Conservation (phyloP, 176 grass and related monocot species). For the Oryza punctata region DNA sequence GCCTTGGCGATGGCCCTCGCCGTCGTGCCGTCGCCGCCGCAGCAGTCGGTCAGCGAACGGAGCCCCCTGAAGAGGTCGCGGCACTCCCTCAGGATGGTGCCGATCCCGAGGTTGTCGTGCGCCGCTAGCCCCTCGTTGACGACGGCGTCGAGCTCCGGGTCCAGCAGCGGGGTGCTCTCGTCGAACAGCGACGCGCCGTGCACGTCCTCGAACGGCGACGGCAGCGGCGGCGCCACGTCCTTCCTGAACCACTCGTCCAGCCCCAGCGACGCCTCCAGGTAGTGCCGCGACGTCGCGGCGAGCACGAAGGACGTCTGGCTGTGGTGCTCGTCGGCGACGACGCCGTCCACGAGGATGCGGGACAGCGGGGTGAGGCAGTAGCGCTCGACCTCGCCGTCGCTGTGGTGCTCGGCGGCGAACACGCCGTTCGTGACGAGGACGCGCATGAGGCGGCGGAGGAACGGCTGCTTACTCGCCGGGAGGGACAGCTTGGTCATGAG, state of each 20-base stretch:
- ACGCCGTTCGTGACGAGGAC: too few species aligned
- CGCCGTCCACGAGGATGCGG: slow-evolving; percentile 19
- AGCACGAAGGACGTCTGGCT: background rate
- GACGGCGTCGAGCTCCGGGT: slow-evolving; percentile 22
- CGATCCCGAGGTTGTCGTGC: slow-evolving; percentile 11
- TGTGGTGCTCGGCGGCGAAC: too few species aligned
- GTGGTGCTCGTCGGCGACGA: background rate
- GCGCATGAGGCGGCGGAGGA: too few species aligned
- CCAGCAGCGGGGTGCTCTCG: background rate
- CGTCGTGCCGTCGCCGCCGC: slow-evolving; percentile 32
- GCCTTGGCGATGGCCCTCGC: slow-evolving; percentile 34
- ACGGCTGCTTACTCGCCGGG: too few species aligned
- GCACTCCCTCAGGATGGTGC: background rate
- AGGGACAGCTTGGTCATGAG: too few species aligned
- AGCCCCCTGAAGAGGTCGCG: slow-evolving; percentile 19
- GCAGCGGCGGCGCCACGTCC: background rate
- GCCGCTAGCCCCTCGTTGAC: background rate
- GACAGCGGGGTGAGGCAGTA: slow-evolving; percentile 36
- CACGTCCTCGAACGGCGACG: slow-evolving; percentile 31
- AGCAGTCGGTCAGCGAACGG: slow-evolving; percentile 47
- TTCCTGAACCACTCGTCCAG: slow-evolving; percentile 51
- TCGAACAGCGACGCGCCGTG: slow-evolving; percentile 3
- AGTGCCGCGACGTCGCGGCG: background rate
- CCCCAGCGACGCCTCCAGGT: background rate
- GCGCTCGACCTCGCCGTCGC: too few species aligned